Percentiles rank a stretch among this genome's conserved stretches.
Conservation (phyloP, 108 stramenopile species). For the Nitzschia inconspicua region DNA sequence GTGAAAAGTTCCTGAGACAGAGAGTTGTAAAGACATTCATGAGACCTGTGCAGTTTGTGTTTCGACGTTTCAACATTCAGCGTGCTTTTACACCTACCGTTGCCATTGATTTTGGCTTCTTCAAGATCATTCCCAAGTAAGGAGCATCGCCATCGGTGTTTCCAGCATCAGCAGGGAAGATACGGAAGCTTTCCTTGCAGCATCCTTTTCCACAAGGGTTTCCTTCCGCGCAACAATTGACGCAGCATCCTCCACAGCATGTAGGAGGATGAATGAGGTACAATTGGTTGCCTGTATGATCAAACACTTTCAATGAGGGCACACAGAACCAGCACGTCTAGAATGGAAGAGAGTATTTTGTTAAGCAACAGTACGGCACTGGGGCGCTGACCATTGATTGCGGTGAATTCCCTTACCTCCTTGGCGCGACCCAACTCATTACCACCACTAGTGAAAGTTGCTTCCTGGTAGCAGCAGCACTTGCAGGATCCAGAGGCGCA, state of each 20-base stretch:
- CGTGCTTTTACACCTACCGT: no score
- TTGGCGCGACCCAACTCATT: conserved; percentile 35
- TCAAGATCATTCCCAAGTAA: conserved; percentile 52
- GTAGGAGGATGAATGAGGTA: conserved; percentile 62
- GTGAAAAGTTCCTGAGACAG: conserved; percentile 78
- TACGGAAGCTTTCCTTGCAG: conserved; percentile 56
- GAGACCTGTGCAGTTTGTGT: no score
- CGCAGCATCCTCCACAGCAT: conserved; percentile 55
- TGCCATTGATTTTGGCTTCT: conserved; percentile 36
- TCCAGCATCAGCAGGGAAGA: conserved; percentile 41
- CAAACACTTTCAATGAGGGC: conserved; percentile 43
- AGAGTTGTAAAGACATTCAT: no score
- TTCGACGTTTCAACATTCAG: no score
- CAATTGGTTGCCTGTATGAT: conserved; percentile 23
- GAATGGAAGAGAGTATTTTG: no score
- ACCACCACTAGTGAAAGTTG: conserved; percentile 30
- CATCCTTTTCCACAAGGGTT: conserved; percentile 75
- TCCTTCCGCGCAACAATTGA: conserved; percentile 71
- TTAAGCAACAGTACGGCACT: no score
- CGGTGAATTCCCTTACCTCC: no score
- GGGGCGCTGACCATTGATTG: no score
- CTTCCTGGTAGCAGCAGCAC: conserved; percentile 67
- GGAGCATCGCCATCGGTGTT: conserved; percentile 53
- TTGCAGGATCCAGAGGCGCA: conserved; percentile 42
- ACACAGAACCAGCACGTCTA: conserved; percentile 52